Evolutionary conservation across 805 yeast species (phyloP), one percentile per base, ranked within the genome.

Genomic region (Ogataea saltuana): DNA sequence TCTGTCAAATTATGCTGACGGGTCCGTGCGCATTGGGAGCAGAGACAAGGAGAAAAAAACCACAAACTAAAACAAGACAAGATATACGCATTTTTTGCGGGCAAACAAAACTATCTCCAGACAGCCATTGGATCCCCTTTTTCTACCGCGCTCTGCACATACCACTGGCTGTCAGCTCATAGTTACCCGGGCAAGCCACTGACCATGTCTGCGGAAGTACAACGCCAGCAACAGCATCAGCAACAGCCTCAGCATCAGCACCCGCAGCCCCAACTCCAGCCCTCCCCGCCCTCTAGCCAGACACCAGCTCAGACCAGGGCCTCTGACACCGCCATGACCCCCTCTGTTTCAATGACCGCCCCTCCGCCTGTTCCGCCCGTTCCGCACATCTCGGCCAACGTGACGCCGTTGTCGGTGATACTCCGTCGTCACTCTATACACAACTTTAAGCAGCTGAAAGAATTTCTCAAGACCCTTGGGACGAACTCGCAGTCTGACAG

Each of bases 331-430:
- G 18, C 31, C 31, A 28, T 13, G 31, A 22, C 26, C 11, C 26
- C 26, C 11, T 28, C 31, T 13, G 18, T 5, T 4, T 13, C 31
- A 6, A 13, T 18, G 5, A 13, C 6, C 10, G n/a, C 10, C 28
- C 13, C 13, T 13, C 10, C 28, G 28, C 9, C 13, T 7, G 26
- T 55, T 1, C 68, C 67, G 2, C 49, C 53, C 11, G 48, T 87
- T 29, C 90, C 93, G 11, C 95, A 86, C 58, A 74, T 88, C 46
- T 74, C 86, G 13, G 75, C 76, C 46, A 87, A 87, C 59, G 80
- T 83, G 54, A 71, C 84, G 3, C 81, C 91, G 10, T 64, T 87
- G 23, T 70, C 80, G 10, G 69, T 70, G n/a, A 70, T 86, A 6
- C 69, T 85, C 16, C 69, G 78, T 33, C 75, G 76, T 55, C 72